Base-by-base conservation (phyloP, 1,139 yeast species). In the Diutina scorzettiae region DNA sequence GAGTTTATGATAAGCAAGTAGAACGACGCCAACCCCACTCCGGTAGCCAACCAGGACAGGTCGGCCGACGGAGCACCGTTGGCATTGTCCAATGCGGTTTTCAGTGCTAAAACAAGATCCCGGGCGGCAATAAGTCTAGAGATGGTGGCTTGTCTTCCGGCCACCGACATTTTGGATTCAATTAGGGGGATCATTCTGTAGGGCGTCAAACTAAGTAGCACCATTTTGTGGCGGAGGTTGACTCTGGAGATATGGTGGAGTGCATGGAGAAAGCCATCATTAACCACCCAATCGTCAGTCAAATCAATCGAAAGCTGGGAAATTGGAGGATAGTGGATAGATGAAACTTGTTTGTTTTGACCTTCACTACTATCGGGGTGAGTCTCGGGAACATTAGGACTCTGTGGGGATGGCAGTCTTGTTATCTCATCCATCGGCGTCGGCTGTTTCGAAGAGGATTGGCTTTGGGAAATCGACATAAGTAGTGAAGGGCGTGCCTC, bases 1-100 rank as follows among this genome's bases (percentile, higher is more conserved):
- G 43, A 41, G 6, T 44, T 46, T 25, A 45, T 45, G 29, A 56
- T 52, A 47, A 28, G 19, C 9, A 20, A 11, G n/a, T 16, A 37
- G 20, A 34, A 34, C 24, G 20, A 9, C n/a, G 12, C 28, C 1
- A 23, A 3, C 20, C 28, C 29, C 28, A 23, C 18, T 14, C 37
- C 37, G 16, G 3, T 4, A 12, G 39, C 16, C n/a, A 34, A 14
- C 39, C 23, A 34, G 2, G 5, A 7, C 11, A 4, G 20, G 18
- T 34, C 18, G 11, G 27, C 19, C n/a, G 28, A 23, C n/a, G 5
- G 12, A 6, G 6, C 3, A n/a, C 20, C 12, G 8, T 23, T 23
- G 12, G 39, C 39, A 7, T 14, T 19, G 17, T 8, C 14, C 3
- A 23, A 16, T 9, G n/a, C 17, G 20, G 25, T 14, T 4, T 23